Conservation (phyloP, 345 rosid species). For the Rhizophora mangle region DNA sequence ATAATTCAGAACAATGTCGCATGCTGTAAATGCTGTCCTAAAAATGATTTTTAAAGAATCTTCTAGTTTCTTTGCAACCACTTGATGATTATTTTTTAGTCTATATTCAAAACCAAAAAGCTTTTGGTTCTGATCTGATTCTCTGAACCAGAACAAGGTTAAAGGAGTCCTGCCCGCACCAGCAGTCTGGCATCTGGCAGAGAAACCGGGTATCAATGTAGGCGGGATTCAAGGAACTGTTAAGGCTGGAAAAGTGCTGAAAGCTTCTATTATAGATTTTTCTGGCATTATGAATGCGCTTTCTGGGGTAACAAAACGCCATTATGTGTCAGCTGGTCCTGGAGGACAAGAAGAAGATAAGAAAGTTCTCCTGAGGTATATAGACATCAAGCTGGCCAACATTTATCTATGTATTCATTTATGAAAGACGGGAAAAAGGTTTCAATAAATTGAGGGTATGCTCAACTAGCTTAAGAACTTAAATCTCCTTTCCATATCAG, state of each 20-base stretch:
- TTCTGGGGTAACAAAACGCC: constrained; percentile 20
- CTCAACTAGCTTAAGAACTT: too few species aligned
- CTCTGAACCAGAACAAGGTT: constrained; percentile 16
- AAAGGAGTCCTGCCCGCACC: constrained; percentile 59
- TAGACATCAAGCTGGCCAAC: too few species aligned
- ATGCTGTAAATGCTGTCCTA: constrained; percentile 90
- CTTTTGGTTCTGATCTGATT: constrained; percentile 21
- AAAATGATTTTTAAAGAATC: constrained; percentile 55
- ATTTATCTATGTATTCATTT: too few species aligned
- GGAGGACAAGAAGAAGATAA: constrained; percentile 43
- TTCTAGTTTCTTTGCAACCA: neutral
- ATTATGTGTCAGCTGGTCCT: constrained; percentile 22
- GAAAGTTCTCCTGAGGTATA: constrained; percentile 64
- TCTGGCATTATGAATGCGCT: constrained; percentile 22
- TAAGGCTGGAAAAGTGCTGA: constrained; percentile 62
- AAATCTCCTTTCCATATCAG: too few species aligned
- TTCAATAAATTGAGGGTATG: too few species aligned
- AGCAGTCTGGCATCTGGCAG: constrained; percentile 74
- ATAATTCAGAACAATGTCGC: neutral
- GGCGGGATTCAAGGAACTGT: constrained; percentile 63
- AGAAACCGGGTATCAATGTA: constrained; percentile 56
- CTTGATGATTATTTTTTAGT: neutral
- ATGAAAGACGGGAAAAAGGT: too few species aligned
- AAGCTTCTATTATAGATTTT: constrained; percentile 37
- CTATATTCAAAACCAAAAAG: constrained; percentile 13